Percentiles rank a stretch among this genome's conserved stretches.
Conservation (phyloP, 192 early-diverging fungal species). For the Coemansia sp. region DNA sequence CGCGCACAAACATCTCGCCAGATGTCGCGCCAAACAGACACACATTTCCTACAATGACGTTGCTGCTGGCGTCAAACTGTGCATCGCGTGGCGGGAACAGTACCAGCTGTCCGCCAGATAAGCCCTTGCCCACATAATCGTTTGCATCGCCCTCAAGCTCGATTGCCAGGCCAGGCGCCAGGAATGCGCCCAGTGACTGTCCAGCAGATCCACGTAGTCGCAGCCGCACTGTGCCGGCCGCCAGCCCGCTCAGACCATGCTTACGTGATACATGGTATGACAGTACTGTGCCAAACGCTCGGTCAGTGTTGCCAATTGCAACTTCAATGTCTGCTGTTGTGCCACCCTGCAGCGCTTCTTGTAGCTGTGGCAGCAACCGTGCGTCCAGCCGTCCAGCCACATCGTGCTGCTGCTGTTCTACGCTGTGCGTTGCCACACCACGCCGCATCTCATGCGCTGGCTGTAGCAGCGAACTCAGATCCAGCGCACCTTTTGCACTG, state of each 20-base stretch:
- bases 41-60: constrained; percentile 95
- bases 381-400: constrained; percentile 86
- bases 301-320: constrained; percentile 90
- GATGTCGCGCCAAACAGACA: constrained; percentile 96
- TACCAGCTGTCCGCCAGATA: constrained; percentile 88
- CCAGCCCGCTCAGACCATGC: constrained; percentile 79
- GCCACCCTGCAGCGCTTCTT: constrained; percentile 62
- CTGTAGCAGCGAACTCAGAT: constrained; percentile 82
- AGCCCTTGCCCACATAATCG: constrained; percentile 99
- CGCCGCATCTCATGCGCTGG: constrained; percentile 85
- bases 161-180: constrained; percentile 84
- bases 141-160: constrained; percentile 97
- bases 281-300: constrained; percentile 89
- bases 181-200: constrained; percentile 94
- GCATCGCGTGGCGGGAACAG: constrained; percentile 86
- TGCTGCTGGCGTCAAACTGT: constrained; percentile 78
- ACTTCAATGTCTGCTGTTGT: constrained; percentile 61
- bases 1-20: constrained; percentile 88
- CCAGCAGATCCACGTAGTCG: constrained; percentile 90
- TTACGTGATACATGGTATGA: constrained; percentile 83
- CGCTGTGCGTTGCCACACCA: constrained; percentile 81
- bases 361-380: constrained; percentile 79
- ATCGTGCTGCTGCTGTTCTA: constrained; percentile 85
- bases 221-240: constrained; percentile 84
- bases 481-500: constrained; percentile 83